Conservation (phyloP, 352 stramenopile genomes). For the Phytophthora fragariaefolia region DNA sequence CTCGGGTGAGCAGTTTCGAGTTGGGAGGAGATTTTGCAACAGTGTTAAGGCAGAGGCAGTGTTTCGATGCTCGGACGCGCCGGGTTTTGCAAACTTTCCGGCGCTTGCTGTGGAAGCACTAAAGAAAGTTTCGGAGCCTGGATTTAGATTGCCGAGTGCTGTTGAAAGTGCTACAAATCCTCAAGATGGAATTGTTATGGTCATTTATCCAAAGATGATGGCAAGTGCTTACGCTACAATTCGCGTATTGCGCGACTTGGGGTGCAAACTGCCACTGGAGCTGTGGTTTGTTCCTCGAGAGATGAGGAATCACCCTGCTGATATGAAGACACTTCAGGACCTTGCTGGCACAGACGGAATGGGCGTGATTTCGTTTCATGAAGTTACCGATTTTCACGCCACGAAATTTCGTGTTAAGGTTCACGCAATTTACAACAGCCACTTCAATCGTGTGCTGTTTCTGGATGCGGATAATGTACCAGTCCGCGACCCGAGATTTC, state of each 20-base stretch:
- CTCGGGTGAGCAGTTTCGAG: constrained; percentile 31
- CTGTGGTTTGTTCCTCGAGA: constrained; percentile 51
- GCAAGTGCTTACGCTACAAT: constrained; percentile 46
- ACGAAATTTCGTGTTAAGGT: constrained; percentile 55
- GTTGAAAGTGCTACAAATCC: background rate
- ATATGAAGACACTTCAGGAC: constrained; percentile 29
- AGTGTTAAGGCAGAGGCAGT: constrained; percentile 32
- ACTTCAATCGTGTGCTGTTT: constrained; percentile 51
- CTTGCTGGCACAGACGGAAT: constrained; percentile 32
- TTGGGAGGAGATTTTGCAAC: constrained; percentile 38
- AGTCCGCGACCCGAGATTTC: constrained; percentile 47
- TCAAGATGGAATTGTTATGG: constrained; percentile 54
- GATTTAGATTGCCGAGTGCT: constrained; percentile 21
- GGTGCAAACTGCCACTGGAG: constrained; percentile 53
- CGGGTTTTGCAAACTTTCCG: constrained; percentile 44
- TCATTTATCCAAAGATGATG: constrained; percentile 55
- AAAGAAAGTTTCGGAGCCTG: constrained; percentile 2
- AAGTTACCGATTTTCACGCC: constrained; percentile 35
- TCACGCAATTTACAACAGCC: constrained; percentile 50
- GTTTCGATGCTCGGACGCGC: constrained; percentile 50
- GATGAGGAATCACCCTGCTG: constrained; percentile 24
- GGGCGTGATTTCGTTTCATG: constrained; percentile 26
- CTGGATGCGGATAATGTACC: constrained; percentile 63
- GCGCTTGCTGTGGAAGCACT: constrained; percentile 16
- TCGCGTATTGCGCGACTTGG: constrained; percentile 36